These are phyloP conservation scores for Phytopythium ostracodes DNA, from an alignment of 352 stramenopile species.

Conservation along the genomic window DNA sequence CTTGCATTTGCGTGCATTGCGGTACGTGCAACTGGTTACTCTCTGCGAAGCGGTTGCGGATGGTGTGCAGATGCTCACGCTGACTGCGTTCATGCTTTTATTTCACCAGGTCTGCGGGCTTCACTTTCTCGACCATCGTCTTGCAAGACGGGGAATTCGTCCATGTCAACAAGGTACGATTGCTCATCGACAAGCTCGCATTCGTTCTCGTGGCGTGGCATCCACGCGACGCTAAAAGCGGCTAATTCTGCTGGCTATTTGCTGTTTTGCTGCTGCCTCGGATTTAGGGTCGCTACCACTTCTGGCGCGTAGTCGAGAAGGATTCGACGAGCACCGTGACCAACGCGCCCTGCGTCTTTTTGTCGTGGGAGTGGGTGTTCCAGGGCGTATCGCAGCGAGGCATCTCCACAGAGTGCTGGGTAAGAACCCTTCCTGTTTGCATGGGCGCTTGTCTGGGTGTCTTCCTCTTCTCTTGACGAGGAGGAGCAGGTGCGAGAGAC, in stretches of 20 bases:
- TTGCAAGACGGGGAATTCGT: slow-evolving; percentile 76
- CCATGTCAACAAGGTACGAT: slow-evolving; percentile 74
- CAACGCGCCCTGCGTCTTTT: slow-evolving; percentile 63
- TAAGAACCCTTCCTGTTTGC: slow-evolving; percentile 13
- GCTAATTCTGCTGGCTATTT: slow-evolving; percentile 1
- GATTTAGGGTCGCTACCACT: slow-evolving; percentile 65
- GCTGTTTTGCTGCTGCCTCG: slow-evolving; percentile 6
- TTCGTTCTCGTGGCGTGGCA: not conserved
- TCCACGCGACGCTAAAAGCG: not conserved
- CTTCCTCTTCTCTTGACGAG: not conserved
- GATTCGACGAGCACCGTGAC: slow-evolving; percentile 25
- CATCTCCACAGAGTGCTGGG: slow-evolving; percentile 81
- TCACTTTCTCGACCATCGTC: slow-evolving; percentile 71
- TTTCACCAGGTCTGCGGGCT: slow-evolving; percentile 47
- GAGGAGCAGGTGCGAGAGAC: not conserved
- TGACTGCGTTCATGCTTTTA: not conserved
- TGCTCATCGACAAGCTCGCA: not conserved
- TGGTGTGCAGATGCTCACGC: not conserved
- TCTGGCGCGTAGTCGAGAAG: slow-evolving; percentile 74
- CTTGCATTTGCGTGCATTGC: slow-evolving; percentile 58
- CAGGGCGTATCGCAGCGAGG: slow-evolving; percentile 76
- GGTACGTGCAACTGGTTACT: slow-evolving; percentile 13
- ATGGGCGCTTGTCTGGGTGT: not conserved
- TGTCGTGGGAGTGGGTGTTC: slow-evolving; percentile 86
- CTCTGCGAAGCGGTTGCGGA: not conserved